Percentiles rank a stretch among this genome's conserved stretches.
These are phyloP conservation scores for Solanum verrucosum DNA, from an alignment of 257 asterid genomes.

Conservation along the genomic window DNA sequence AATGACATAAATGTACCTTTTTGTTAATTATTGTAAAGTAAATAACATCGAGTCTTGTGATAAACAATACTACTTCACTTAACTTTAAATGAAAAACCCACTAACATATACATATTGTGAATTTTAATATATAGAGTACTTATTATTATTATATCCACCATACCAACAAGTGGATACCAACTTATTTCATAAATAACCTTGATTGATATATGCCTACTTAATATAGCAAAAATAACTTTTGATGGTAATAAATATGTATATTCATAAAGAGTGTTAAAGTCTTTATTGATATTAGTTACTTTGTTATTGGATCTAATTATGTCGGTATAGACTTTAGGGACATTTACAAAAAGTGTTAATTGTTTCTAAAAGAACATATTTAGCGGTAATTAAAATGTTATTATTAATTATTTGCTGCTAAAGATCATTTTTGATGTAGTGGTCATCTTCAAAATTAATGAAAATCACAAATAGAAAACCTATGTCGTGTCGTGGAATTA, in stretches of 20 bases:
- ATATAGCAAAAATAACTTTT: too few species aligned
- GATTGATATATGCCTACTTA: neutral
- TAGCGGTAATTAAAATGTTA: too few species aligned
- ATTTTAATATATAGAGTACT: neutral
- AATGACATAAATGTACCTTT: neutral
- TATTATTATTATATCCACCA: neutral
- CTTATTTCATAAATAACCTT: neutral
- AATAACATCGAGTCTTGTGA: neutral
- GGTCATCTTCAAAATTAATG: neutral
- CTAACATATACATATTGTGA: neutral
- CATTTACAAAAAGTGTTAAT: too few species aligned
- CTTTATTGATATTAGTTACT: neutral
- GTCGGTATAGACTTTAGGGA: neutral
- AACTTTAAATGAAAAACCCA: neutral
- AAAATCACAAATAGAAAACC: neutral
- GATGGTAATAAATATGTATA: neutral
- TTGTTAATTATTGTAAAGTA: neutral
- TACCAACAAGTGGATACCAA: neutral
- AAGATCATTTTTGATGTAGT: neutral
- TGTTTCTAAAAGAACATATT: too few species aligned
- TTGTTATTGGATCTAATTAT: too few species aligned
- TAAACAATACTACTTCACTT: neutral
- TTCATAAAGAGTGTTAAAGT: neutral
- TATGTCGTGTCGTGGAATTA: neutral
- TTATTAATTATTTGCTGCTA: neutral